Evolutionary conservation across 2,329 filamentous ascomycete genomes (phyloP).

Genomic region (Colletotrichum kahawae): DNA sequence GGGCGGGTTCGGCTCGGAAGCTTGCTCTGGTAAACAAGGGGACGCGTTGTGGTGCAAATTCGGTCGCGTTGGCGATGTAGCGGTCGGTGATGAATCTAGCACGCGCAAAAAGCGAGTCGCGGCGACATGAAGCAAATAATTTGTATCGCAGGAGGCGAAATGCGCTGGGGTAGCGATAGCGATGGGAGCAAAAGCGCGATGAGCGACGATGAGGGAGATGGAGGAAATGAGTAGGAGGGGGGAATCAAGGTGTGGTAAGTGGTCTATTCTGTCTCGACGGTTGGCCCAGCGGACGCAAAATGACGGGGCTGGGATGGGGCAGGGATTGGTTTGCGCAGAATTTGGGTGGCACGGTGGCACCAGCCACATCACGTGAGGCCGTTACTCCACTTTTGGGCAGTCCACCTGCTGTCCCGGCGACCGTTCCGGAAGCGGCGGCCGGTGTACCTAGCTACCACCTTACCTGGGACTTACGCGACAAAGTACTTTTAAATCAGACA

Average conservation of each 20-base stretch:
- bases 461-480: neutral
- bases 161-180: conserved; percentile 17
- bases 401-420: conserved; percentile 15
- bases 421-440: conserved; percentile 13
- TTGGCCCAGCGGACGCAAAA: conserved; percentile 19
- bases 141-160: conserved; percentile 14
- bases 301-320: conserved; percentile 24
- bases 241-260: conserved; percentile 20
- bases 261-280: conserved; percentile 16
- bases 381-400: neutral
- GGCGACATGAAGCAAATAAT: conserved; percentile 21
- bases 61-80: conserved; percentile 19
- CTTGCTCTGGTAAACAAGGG: conserved; percentile 27
- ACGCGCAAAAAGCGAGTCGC: conserved; percentile 12
- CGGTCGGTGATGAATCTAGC: conserved; percentile 11
- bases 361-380: conserved; percentile 22
- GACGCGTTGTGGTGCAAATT: conserved; percentile 26
- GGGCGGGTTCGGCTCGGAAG: conserved; percentile 2
- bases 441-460: neutral
- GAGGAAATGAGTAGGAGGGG: conserved; percentile 22
- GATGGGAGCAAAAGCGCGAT: conserved; percentile 19
- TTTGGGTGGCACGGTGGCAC: conserved; percentile 1
- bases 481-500: neutral
- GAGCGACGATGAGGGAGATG: conserved; percentile 20
- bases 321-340: conserved; percentile 18